phyloP scores from a whole-genome alignment of 192 early-diverging fungal genomes.

The Kappamyces sp. region DNA sequence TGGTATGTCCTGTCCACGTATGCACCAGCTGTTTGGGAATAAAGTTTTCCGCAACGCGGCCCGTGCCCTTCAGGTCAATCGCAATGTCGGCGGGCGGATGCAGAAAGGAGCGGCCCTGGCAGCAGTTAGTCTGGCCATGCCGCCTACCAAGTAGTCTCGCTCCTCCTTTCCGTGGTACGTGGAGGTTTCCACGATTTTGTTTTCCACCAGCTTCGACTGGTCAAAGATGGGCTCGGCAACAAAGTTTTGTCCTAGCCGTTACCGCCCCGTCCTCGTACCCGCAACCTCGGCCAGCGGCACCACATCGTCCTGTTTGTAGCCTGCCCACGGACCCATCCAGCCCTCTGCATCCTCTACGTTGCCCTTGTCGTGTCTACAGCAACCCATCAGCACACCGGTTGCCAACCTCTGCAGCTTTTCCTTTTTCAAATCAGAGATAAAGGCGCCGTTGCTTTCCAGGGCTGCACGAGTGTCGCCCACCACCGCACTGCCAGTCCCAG shows the following conservation, averaged over 20 bases:
- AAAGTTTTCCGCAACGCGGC: constrained; percentile 72
- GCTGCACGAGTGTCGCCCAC: constrained; percentile 61
- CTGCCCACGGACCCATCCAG: constrained; percentile 88
- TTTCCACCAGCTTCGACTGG: not conserved
- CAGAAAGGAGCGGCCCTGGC: constrained; percentile 97
- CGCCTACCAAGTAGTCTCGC: constrained; percentile 84
- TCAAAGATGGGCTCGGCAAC: constrained; percentile 13
- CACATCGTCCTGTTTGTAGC: constrained; percentile 47
- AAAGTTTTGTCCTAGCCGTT: constrained; percentile 48
- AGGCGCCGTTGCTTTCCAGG: constrained; percentile 43
- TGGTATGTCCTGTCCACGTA: constrained; percentile 89
- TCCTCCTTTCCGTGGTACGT: constrained; percentile 83
- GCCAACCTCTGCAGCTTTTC: constrained; percentile 19
- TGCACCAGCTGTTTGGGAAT: constrained; percentile 81
- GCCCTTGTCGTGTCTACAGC: constrained; percentile 28
- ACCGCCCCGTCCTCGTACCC: not conserved
- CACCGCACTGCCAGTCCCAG: constrained; percentile 51
- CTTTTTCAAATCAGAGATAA: constrained; percentile 46
- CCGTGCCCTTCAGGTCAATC: constrained; percentile 65
- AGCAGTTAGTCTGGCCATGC: too few species aligned
- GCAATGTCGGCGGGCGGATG: constrained; percentile 84
- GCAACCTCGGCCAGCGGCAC: not conserved
- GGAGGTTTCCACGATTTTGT: constrained; percentile 56
- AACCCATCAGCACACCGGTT: too few species aligned
- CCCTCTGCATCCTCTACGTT: constrained; percentile 74